These are phyloP conservation scores for Digitaria exilis DNA, from an alignment of 202 grass and related monocot species.

Conservation along the genomic window DNA sequence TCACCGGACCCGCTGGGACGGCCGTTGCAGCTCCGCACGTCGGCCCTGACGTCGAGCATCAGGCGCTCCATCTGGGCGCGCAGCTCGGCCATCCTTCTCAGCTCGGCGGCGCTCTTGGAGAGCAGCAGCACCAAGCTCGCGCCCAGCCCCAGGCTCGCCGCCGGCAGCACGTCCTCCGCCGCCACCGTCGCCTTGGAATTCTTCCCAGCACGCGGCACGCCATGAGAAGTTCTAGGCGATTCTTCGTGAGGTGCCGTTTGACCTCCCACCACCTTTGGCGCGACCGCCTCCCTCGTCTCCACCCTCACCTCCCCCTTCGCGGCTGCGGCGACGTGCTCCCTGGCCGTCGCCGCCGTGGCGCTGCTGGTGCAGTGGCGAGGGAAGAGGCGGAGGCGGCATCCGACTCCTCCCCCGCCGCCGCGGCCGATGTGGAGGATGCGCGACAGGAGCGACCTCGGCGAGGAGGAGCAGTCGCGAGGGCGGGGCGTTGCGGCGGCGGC, in stretches of 20 bases:
- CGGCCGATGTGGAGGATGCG: constrained; percentile 43
- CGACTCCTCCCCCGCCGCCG: constrained; percentile 9
- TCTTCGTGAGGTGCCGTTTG: constrained; percentile 18
- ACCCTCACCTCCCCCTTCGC: background rate
- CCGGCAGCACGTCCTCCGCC: constrained; percentile 46
- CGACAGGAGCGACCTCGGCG: constrained; percentile 45
- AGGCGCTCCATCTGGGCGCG: constrained; percentile 80
- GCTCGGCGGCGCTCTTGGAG: constrained; percentile 66
- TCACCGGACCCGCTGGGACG: constrained; percentile 12
- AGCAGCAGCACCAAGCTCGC: constrained; percentile 74
- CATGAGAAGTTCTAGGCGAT: constrained; percentile 13
- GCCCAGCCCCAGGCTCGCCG: constrained; percentile 77
- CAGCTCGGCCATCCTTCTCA: constrained; percentile 79
- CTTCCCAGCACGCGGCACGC: constrained; percentile 47
- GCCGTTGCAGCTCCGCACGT: constrained; percentile 37
- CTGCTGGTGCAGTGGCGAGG: constrained; percentile 39
- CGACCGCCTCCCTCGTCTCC: background rate
- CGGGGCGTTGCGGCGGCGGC: background rate
- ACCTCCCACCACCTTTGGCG: background rate
- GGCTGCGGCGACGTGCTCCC: background rate
- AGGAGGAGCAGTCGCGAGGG: constrained; percentile 23
- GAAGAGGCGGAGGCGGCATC: constrained; percentile 51
- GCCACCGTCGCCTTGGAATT: constrained; percentile 38
- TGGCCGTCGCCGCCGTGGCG: constrained; percentile 6
- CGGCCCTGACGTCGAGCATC: constrained; percentile 52